A percentile compares a stretch with the other conserved stretches of the same genome.
Evolutionary conservation across 768 basidiomycete species (phyloP).

Genomic region (Rhizopogon sp.): DNA sequence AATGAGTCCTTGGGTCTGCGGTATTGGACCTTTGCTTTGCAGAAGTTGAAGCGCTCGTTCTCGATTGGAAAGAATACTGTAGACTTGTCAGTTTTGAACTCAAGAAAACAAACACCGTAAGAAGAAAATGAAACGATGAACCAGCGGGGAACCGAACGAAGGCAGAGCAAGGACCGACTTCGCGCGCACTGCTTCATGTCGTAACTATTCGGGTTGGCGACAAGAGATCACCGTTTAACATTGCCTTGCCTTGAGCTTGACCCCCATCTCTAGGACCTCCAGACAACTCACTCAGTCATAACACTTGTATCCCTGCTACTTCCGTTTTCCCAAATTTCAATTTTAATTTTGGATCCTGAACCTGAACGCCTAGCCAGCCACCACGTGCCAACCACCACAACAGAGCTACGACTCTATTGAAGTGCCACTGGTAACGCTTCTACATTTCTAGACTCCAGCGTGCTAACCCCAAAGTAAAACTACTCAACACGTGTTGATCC

Average conservation of each 20-base stretch:
- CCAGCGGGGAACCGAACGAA: too few species aligned
- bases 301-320: too few species aligned
- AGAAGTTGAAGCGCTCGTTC: slow-evolving; percentile 11
- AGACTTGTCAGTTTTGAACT: too few species aligned
- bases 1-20: slow-evolving; percentile 6
- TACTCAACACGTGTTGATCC: slow-evolving; percentile 24
- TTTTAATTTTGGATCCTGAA: too few species aligned
- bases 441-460: slow-evolving; percentile 7
- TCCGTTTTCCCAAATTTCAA: too few species aligned
- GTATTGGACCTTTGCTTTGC: neutral
- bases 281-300: too few species aligned
- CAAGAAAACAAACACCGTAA: too few species aligned
- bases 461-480: slow-evolving; percentile 23
- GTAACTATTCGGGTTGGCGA: slow-evolving; percentile 19
- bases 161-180: neutral
- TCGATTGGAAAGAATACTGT: too few species aligned
- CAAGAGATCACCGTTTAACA: neutral
- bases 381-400: neutral
- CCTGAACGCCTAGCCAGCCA: too few species aligned
- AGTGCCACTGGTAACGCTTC: slow-evolving; percentile 16
- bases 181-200: slow-evolving; percentile 31
- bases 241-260: too few species aligned
- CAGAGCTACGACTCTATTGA: neutral
- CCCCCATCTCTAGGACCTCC: too few species aligned
- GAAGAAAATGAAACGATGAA: too few species aligned